phyloP scores from a whole-genome alignment of 495 filamentous ascomycete genomes.

The Neurospora sp. region DNA sequence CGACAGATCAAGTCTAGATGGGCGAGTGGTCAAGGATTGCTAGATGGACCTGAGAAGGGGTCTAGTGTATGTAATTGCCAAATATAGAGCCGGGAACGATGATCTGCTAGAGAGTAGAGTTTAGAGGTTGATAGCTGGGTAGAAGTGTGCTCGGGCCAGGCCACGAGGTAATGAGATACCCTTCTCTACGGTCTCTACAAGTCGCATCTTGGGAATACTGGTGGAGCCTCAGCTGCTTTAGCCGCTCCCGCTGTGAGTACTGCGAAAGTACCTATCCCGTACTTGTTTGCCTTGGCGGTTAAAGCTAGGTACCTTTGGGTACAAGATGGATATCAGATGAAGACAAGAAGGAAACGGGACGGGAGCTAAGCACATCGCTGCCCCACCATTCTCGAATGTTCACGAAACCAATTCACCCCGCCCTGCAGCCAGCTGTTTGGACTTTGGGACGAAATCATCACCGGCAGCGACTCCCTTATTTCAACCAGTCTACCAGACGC shows the following conservation, averaged over 20 bases:
- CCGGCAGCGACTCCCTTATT: neutral
- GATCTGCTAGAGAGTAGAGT: neutral
- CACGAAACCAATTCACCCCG: constrained; percentile 16
- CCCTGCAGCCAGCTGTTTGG: constrained; percentile 1
- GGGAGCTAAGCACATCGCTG: neutral
- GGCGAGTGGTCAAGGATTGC: neutral
- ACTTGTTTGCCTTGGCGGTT: neutral
- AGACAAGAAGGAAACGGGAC: neutral
- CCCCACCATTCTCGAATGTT: constrained; percentile 26
- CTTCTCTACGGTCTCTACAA: neutral
- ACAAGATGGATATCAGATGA: neutral
- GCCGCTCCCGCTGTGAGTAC: neutral
- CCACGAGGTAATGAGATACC: neutral
- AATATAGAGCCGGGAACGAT: neutral
- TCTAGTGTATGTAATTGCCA: neutral
- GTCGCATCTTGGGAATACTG: neutral
- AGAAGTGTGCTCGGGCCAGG: neutral
- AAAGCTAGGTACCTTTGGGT: neutral
- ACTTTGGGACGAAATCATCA: neutral
- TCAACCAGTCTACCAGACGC: neutral
- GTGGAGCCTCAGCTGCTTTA: neutral
- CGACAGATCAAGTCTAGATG: neutral
- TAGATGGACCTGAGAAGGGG: neutral
- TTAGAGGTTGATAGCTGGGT: neutral
- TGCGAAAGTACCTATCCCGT: neutral